Percentiles rank a stretch among this genome's conserved stretches.
These are phyloP conservation scores for Cochlearia excelsa DNA, from an alignment of 345 rosid genomes.

Conservation along the genomic window DNA sequence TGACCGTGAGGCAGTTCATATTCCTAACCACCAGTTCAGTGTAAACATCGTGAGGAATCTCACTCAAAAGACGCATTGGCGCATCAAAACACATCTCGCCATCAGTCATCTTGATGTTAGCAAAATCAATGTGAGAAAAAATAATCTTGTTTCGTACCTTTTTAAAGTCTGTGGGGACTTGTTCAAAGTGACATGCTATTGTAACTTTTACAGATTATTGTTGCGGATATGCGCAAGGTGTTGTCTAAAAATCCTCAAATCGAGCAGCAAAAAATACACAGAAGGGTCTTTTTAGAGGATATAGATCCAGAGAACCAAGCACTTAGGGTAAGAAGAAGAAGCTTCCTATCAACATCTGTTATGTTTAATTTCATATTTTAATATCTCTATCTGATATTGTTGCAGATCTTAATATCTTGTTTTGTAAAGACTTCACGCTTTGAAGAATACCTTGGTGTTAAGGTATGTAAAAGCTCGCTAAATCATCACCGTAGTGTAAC, in stretches of 20 bases:
- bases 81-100: constrained; percentile 80
- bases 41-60: constrained; percentile 90
- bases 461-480: constrained; percentile 44
- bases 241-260: constrained; percentile 91
- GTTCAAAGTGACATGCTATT: constrained; percentile 13
- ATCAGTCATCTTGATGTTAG: constrained; percentile 90
- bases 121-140: constrained; percentile 68
- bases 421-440: constrained; percentile 84
- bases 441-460: constrained; percentile 84
- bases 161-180: not conserved
- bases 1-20: constrained; percentile 95
- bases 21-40: constrained; percentile 90
- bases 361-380: constrained; percentile 6
- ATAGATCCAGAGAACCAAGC: constrained; percentile 78
- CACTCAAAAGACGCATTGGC: constrained; percentile 96
- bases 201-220: constrained; percentile 51
- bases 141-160: constrained; percentile 12
- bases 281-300: constrained; percentile 78
- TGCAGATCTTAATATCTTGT: constrained; percentile 83
- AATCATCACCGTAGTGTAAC: not conserved
- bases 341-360: not conserved
- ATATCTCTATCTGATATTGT: constrained; percentile 25
- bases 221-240: constrained; percentile 95
- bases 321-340: constrained; percentile 54
- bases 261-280: constrained; percentile 89